Percentiles rank a stretch among this genome's conserved stretches.
Evolutionary conservation across 805 yeast species (phyloP).

Genomic region (Candida ortonii): DNA sequence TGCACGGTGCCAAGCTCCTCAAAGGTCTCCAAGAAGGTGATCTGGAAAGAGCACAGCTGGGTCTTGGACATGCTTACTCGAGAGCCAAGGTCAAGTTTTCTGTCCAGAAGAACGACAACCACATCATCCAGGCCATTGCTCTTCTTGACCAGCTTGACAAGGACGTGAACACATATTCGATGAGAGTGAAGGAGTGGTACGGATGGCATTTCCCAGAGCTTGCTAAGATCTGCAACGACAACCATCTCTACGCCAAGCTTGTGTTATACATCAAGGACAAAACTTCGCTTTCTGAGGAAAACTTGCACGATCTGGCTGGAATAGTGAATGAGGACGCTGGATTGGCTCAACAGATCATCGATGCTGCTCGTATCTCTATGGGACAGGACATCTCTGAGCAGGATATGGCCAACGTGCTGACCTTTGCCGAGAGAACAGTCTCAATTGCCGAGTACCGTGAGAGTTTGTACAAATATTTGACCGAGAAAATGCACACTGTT

Average conservation of each 20-base stretch:
- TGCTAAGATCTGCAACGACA: conserved; percentile 87
- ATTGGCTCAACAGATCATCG: conserved; percentile 84
- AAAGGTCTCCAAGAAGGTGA: conserved; percentile 94
- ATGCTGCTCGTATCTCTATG: conserved; percentile 96
- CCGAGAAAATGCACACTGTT: conserved; percentile 95
- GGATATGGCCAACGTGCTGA: conserved; percentile 87
- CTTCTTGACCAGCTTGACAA: conserved; percentile 95
- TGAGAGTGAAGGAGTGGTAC: conserved; percentile 98
- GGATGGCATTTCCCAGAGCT: conserved; percentile 99
- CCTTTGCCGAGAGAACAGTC: conserved; percentile 92
- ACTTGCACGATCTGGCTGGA: conserved; percentile 88
- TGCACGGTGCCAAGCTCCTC: conserved; percentile 81
- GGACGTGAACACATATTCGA: conserved; percentile 94
- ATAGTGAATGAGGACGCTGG: conserved; percentile 90
- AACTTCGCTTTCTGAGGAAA: conserved; percentile 72
- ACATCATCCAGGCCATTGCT: conserved; percentile 98
- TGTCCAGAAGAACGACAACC: conserved; percentile 98
- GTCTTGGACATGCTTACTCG: conserved; percentile 98
- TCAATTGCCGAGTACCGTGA: conserved; percentile 88
- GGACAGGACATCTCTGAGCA: conserved; percentile 96
- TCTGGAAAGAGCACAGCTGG: conserved; percentile 95
- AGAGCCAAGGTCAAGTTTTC: conserved; percentile 98
- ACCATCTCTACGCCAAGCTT: conserved; percentile 79
- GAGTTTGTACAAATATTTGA: conserved; percentile 77
- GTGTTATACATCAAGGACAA: conserved; percentile 85